These are phyloP conservation scores for Rhizopus arrhizus DNA, from an alignment of 371 early-diverging fungal species.

Conservation along the genomic window DNA sequence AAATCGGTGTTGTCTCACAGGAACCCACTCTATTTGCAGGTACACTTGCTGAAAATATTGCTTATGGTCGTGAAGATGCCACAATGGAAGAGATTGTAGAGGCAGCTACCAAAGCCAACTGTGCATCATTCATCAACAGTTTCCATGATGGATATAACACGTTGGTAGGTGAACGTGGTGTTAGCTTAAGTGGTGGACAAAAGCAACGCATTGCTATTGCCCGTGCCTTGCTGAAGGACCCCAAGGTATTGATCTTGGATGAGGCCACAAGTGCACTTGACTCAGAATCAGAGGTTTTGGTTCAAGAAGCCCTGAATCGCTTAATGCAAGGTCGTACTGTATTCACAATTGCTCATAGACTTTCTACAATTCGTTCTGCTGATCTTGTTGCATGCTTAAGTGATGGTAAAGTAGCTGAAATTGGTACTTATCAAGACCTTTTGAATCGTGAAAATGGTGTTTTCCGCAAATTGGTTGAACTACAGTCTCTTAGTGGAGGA, in stretches of 20 bases:
- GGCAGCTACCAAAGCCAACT: conserved; percentile 69
- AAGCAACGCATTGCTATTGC: conserved; percentile 80
- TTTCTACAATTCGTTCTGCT: conserved; percentile 68
- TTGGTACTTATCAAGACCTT: conserved; percentile 61
- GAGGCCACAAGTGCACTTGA: conserved; percentile 88
- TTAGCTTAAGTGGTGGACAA: conserved; percentile 80
- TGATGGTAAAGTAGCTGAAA: conserved; percentile 62
- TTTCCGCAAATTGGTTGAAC: conserved; percentile 50
- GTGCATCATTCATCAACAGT: conserved; percentile 60
- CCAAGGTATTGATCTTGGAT: conserved; percentile 79
- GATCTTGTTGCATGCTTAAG: conserved; percentile 68
- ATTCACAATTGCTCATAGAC: conserved; percentile 71
- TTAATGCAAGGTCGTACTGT: conserved; percentile 66
- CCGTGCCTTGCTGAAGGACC: conserved; percentile 73
- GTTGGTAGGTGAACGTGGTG: conserved; percentile 71
- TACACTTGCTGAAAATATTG: conserved; percentile 80
- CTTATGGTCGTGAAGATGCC: conserved; percentile 63
- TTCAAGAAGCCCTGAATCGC: conserved; percentile 63
- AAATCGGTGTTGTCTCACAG: conserved; percentile 76
- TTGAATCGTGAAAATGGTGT: conserved; percentile 57
- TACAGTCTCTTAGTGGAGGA: conserved; percentile 40
- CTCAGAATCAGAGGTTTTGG: conserved; percentile 64
- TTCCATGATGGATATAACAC: conserved; percentile 73
- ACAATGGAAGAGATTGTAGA: conserved; percentile 58
- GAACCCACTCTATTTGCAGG: conserved; percentile 85